Evolutionary conservation across 495 filamentous ascomycete genomes (phyloP), one percentile per base, ranked within the genome.

Genomic region (Aspergillus asperescens): DNA sequence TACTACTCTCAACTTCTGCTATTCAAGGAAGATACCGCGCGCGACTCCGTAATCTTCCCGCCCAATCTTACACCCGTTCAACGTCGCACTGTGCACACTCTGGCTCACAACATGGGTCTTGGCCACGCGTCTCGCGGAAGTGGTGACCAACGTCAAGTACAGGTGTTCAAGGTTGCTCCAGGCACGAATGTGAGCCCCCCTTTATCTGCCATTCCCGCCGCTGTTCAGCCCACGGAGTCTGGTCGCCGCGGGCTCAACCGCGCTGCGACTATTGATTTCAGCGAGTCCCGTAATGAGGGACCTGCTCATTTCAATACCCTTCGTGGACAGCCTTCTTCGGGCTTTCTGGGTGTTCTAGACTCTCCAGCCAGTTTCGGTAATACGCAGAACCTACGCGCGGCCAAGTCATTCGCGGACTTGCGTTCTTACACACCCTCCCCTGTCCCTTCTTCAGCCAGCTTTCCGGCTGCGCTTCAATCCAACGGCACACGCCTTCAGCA

Each of bases 221-320:
- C 75, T 9, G 81, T 83, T 29, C 86, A 87, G 42, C 79, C 81
- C 15, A 76, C 80, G 48, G 89, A 96, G 53, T 79, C 82, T 27
- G 82, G 83, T 50, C 81, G 90, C 48, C 87, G 91, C 27, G 86
- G 82, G 12, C 75, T 98, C 28, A 93, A 90, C 73, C 87, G 93
- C 24, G 90, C 93, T 16, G 94, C 93, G 27, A 98, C 93, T n/a
- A 95, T 94, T 60, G 92, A 97, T 70, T 98, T 98, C 71, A 90
- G 87, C 59, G 93, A 96, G 64, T 83, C 88, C 29, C 86, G 91
- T 6, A 84, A 78, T 20, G 81, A 80, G 39, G 83, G 85, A 18
- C 76, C 77, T 29, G 78, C 80, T 38, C 77, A 87, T 57, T 89
- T 86, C 65, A 82, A 81, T 59, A 83, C 87, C 1, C 75, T 94